Percentiles rank a stretch among this genome's conserved stretches.
These are phyloP conservation scores for Pleurozium schreberi DNA, from an alignment of 225 moss, liverwort and hornwort genomes.

Conservation along the genomic window DNA sequence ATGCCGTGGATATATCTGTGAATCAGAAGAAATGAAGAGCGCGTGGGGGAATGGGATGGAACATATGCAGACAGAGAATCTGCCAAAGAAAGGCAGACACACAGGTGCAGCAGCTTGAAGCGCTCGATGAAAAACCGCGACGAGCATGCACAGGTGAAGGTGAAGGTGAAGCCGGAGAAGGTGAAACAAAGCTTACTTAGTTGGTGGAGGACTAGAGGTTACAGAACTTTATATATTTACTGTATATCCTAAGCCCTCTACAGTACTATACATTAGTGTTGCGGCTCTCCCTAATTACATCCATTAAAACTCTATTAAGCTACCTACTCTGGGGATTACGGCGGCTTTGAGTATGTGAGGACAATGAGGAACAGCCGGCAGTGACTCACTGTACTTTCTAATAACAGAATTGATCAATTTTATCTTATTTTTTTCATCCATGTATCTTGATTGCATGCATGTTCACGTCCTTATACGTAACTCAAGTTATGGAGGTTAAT, in stretches of 20 bases:
- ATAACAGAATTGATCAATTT: background rate
- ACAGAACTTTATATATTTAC: too few species aligned
- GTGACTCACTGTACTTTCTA: too few species aligned
- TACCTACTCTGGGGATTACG: background rate
- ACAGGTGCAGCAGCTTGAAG: background rate
- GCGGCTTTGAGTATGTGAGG: too few species aligned
- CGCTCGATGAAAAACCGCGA: background rate
- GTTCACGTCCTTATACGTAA: background rate
- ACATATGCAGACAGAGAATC: too few species aligned
- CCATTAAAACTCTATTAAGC: background rate
- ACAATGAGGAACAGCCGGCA: background rate
- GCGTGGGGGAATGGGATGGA: background rate
- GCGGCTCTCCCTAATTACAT: background rate
- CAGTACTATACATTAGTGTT: too few species aligned
- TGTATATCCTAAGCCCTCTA: too few species aligned
- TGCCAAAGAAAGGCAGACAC: background rate
- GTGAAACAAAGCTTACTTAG: too few species aligned
- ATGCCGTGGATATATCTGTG: too few species aligned
- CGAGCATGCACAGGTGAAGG: background rate
- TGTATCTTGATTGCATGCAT: background rate
- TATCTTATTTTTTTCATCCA: background rate
- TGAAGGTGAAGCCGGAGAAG: too few species aligned
- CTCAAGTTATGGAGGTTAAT: too few species aligned
- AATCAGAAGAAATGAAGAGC: background rate
- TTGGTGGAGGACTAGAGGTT: too few species aligned